Evolutionary conservation across 169 alveolate species (phyloP), one percentile per base, ranked within the genome.

Genomic region (Plasmodium relictum): DNA sequence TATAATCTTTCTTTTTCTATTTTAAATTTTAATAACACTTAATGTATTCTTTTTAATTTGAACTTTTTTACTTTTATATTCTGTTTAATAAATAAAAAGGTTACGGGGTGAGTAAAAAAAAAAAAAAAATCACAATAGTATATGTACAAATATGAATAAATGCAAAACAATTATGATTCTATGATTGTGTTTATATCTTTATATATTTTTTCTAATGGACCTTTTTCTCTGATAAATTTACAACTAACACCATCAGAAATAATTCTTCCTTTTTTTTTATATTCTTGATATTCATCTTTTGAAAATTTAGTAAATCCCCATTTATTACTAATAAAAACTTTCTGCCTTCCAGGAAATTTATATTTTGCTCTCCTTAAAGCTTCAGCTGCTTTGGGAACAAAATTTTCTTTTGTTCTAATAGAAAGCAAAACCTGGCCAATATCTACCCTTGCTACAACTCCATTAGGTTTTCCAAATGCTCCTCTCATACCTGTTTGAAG

Each of bases 401-500:
- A 93, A 74, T 93, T 92, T 22, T 96, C 98, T 95, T 97, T 93
- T 68, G 97, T 93, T 89, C 99, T 96, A 88, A 98, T 97, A 72
- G 99, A 98, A 95, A 98, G 97, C 58, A 98, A 94, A 69, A 97
- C 96, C 88, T 97, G 99, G 22, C 99, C 99, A 86, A 98, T 98
- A 91, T 97, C 93, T 73, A 99, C 99, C 66, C 99, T 97, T 45
- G 99, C 99, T 16, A 97, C 98, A 72, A 97, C 96, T 63, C 99
- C 99, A 73, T 96, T 97, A 12, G 99, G 99, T 95, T 99, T 99
- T 71, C 99, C 99, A 92, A 96, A 99, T 85, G 99, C 99, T 41
- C 99, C 99, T 92, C 99, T 97, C 99, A 99, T 99, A 92, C 99
- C 99, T n/a, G 99, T 96, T 92, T 98, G 99, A 65, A 98, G 98